Evolutionary conservation across 495 filamentous ascomycete species (phyloP), one percentile per base, ranked within the genome.

Genomic region (Penicillium tannophilum): DNA sequence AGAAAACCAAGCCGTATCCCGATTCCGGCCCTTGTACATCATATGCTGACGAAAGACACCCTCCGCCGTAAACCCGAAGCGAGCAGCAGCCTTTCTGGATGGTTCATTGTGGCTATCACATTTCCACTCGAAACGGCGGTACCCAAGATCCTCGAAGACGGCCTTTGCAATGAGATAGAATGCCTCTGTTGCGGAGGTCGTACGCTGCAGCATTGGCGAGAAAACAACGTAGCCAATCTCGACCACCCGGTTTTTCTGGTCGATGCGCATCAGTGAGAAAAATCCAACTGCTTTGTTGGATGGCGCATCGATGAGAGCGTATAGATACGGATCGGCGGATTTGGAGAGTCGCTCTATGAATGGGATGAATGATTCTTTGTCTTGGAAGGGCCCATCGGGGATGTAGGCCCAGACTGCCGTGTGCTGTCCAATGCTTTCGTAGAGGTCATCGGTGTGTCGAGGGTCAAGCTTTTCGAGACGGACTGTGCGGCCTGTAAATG

Each of bases 41-140:
- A 84, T 72, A 66, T 86, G 82, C 58, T 85, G 79, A 35, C 82
- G 72, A 50, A 84, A 84, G 6, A 77, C 44, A 0, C 84, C 84
- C 60, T 87, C 84, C 53, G 63, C 76, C 14, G 50, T 66, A 61
- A 84, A 85, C 1, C 84, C 84, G 16, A 82, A 68, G 12, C 84
- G 75, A 53, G 61, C 12, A 8, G 84, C 84, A 3, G 83, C 82
- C 6, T 69, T 73, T 33, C 63, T 69, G 19, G 78, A 82, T 1
- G 74, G 61, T 33, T 63, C 74, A 63, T 87, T 86, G 6, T 79
- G 66, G 28, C 69, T 42, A 63, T 86, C 71, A 59, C 79, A 82
- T 59, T 86, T 86, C 84, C 84, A 87, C 65, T 86, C 83, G 20
- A 82, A 74, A 19, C 84, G 74, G 31, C 76, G 63, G 58, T 79